These are phyloP conservation scores for Tricladium varicosporioides DNA, from an alignment of 2,329 filamentous ascomycete genomes.

Conservation along the genomic window DNA sequence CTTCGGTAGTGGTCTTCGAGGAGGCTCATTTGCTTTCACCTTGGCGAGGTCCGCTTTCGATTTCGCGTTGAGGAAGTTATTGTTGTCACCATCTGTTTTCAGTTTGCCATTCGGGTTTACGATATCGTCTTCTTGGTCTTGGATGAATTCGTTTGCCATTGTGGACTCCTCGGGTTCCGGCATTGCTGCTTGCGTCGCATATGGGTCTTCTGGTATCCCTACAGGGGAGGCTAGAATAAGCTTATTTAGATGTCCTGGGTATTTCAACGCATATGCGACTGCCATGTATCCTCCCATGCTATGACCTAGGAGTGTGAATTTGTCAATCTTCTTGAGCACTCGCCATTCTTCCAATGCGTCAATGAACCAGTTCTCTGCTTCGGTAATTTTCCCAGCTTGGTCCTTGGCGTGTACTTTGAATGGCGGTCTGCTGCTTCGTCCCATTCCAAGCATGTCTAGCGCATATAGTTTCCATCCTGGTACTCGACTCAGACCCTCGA, in stretches of 20 bases:
- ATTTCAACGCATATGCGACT: constrained; percentile 93
- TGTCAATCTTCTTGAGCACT: constrained; percentile 80
- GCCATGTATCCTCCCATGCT: constrained; percentile 94
- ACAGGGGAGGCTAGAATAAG: constrained; percentile 93
- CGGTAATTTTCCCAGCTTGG: constrained; percentile 73
- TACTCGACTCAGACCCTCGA: constrained; percentile 77
- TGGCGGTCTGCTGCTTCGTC: constrained; percentile 76
- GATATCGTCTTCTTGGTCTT: constrained; percentile 60
- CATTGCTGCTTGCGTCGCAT: constrained; percentile 77
- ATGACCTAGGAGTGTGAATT: constrained; percentile 90
- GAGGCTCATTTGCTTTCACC: constrained; percentile 33
- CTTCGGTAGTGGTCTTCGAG: constrained; percentile 62
- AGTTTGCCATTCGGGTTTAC: constrained; percentile 38
- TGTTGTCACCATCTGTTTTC: constrained; percentile 38
- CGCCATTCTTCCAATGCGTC: constrained; percentile 97
- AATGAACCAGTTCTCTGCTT: constrained; percentile 94
- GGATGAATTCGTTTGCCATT: constrained; percentile 73
- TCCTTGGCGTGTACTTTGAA: constrained; percentile 87
- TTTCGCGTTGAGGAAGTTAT: constrained; percentile 52
- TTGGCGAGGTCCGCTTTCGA: constrained; percentile 40
- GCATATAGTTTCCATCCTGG: constrained; percentile 88
- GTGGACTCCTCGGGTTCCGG: constrained; percentile 74
- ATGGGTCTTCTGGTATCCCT: constrained; percentile 91
- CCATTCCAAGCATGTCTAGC: constrained; percentile 94
- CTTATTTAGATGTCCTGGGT: constrained; percentile 92